These are phyloP conservation scores for Royoungia palumana DNA, from an alignment of 768 basidiomycete genomes.

Conservation along the genomic window DNA sequence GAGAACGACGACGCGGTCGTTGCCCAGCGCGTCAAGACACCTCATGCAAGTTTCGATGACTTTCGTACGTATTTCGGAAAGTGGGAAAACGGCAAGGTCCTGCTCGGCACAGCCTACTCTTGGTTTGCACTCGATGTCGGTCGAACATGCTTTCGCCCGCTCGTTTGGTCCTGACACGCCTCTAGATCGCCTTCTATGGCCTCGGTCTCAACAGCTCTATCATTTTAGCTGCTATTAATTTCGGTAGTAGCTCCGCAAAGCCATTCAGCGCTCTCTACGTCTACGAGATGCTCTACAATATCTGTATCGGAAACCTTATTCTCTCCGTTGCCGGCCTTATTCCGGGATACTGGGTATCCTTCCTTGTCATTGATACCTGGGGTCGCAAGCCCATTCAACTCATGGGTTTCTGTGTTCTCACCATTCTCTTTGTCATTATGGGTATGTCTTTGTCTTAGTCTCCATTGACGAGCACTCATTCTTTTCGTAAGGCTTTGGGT, in stretches of 20 bases:
- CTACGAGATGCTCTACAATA: conserved; percentile 54
- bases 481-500: too few relatives aligned
- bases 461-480: conserved; percentile 3
- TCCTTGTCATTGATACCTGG: conserved; percentile 66
- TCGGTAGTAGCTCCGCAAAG: too few relatives aligned
- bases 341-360: conserved; percentile 60
- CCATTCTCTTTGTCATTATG: conserved; percentile 62
- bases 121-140: conserved; percentile 78
- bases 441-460: conserved; percentile 39
- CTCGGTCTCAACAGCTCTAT: conserved; percentile 75
- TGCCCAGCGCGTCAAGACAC: too few relatives aligned
- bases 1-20: conserved; percentile 50
- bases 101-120: conserved; percentile 71
- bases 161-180: not conserved
- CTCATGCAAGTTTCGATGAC: too few relatives aligned
- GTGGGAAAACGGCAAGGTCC: conserved; percentile 72
- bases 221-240: conserved; percentile 63
- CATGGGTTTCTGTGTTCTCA: conserved; percentile 67
- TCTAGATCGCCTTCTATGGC: conserved; percentile 78
- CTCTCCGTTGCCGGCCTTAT: conserved; percentile 70
- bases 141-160: not conserved
- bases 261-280: conserved; percentile 36
- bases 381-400: conserved; percentile 78
- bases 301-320: conserved; percentile 68
- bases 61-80: conserved; percentile 64